Conservation (phyloP, 257 asterid species). For the Striga asiatica region DNA sequence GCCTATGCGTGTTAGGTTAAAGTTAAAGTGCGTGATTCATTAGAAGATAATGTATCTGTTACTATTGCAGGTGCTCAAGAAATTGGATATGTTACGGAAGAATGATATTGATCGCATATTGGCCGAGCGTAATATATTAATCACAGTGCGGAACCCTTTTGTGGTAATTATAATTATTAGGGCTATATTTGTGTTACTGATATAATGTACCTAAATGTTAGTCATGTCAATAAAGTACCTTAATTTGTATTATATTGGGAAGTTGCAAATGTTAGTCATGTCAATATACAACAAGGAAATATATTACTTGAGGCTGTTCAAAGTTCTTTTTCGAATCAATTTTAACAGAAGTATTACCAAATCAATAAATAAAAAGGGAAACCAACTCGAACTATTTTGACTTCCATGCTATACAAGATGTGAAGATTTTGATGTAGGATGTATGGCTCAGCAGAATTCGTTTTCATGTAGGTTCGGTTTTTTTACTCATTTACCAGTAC, state of each 20-base stretch:
- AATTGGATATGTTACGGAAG: constrained; percentile 83
- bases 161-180: too few relatives aligned
- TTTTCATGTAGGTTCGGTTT: constrained; percentile 65
- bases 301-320: not conserved
- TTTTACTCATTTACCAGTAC: constrained; percentile 89
- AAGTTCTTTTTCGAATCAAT: not conserved
- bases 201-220: too few relatives aligned
- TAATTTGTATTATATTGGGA: constrained; percentile 9
- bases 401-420: constrained; percentile 13
- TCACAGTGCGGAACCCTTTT: constrained; percentile 89
- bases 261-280: constrained; percentile 1
- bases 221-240: too few relatives aligned
- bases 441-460: constrained; percentile 10
- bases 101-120: constrained; percentile 91
- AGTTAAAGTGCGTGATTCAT: constrained; percentile 3
- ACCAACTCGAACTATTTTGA: not conserved
- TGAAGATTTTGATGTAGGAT: constrained; percentile 7
- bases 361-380: not conserved
- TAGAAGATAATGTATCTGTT: constrained; percentile 23
- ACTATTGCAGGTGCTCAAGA: constrained; percentile 74
- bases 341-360: not conserved
- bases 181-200: too few relatives aligned
- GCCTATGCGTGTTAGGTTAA: not conserved
- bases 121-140: constrained; percentile 93
- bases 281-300: not conserved